Percentiles rank a stretch among this genome's conserved stretches.
Conservation (phyloP, 768 basidiomycete species). For the Obba rivulosa region DNA sequence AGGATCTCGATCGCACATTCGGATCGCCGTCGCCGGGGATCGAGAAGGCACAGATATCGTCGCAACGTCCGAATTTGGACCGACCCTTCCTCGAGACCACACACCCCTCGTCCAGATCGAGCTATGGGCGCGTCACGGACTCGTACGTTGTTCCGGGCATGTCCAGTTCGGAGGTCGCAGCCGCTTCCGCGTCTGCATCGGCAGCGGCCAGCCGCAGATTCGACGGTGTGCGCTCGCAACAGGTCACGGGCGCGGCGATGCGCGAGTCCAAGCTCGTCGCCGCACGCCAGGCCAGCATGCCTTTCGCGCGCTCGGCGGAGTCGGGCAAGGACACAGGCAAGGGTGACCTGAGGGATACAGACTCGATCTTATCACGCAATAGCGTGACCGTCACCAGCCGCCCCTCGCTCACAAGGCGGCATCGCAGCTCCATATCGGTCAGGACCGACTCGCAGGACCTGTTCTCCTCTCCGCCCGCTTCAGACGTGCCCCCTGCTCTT, state of each 20-base stretch:
- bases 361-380: not conserved
- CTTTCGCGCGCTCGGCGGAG: not conserved
- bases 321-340: slow-evolving; percentile 4
- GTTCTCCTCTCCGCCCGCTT: slow-evolving; percentile 2
- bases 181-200: too few species aligned
- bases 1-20: slow-evolving; percentile 68
- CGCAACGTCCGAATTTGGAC: slow-evolving; percentile 5
- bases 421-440: slow-evolving; percentile 41
- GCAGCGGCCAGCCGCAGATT: slow-evolving; percentile 11
- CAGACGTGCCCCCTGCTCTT: slow-evolving; percentile 3
- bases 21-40: slow-evolving; percentile 20
- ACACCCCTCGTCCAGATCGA: slow-evolving; percentile 10
- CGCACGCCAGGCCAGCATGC: not conserved
- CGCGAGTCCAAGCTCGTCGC: slow-evolving; percentile 28
- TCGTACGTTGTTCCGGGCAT: too few species aligned
- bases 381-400: slow-evolving; percentile 20
- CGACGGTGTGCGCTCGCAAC: slow-evolving; percentile 49
- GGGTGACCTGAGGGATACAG: too few species aligned
- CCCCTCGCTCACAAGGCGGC: slow-evolving; percentile 46
- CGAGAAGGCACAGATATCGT: slow-evolving; percentile 1
- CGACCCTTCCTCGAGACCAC: not conserved
- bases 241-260: slow-evolving; percentile 50
- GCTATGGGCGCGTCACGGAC: not conserved
- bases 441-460: slow-evolving; percentile 9
- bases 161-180: too few species aligned